Evolutionary conservation across 78 protist species (phyloP).

Genomic region (Tieghemostelium lacteum): DNA sequence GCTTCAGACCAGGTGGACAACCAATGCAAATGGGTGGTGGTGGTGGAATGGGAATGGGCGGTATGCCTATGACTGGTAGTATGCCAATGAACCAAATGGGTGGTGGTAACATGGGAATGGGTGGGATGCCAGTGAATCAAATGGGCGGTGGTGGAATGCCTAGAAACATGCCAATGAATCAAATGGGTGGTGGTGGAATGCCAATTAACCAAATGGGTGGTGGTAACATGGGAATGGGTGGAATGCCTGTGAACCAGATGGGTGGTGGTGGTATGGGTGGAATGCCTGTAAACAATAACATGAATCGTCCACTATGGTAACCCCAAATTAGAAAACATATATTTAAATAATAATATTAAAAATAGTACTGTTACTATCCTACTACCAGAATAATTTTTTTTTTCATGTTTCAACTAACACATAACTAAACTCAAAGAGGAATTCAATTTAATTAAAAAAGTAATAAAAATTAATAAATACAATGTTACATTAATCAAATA

Average conservation of each 20-base stretch:
- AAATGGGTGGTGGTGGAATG: constrained; percentile 6
- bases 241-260: no score
- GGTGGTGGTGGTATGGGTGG: background rate
- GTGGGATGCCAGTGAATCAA: constrained; percentile 10
- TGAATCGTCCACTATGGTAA: no score
- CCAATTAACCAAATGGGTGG: background rate
- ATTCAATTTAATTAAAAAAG: no score
- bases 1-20: background rate
- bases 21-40: background rate
- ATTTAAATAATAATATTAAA: no score
- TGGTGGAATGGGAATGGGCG: constrained; percentile 39
- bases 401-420: no score
- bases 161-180: constrained; percentile 1
- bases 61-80: constrained; percentile 38
- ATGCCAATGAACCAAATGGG: constrained; percentile 33
- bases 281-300: background rate
- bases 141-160: constrained; percentile 29
- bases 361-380: no score
- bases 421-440: no score
- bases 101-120: constrained; percentile 11
- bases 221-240: background rate
- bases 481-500: no score
- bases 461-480: no score
- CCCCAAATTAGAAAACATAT: no score
- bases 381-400: no score